A percentile compares a stretch with the other conserved stretches of the same genome.
These are phyloP conservation scores for Sphaerulina musiva DNA, from an alignment of 2,329 filamentous ascomycete species.

Conservation along the genomic window DNA sequence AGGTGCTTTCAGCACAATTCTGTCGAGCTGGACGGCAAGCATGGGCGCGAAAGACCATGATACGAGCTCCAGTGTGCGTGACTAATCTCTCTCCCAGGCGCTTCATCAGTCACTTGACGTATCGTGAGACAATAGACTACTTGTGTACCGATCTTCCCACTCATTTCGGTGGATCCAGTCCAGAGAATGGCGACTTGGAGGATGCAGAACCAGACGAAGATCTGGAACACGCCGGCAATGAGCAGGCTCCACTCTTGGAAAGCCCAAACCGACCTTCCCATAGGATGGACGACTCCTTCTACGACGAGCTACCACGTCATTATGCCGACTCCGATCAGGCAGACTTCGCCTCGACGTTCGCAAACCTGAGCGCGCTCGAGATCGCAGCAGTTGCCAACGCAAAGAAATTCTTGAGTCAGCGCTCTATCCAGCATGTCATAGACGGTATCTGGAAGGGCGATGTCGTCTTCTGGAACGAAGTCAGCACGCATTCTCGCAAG, in stretches of 20 bases:
- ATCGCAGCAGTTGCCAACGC: constrained; percentile 75
- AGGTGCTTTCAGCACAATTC: no score
- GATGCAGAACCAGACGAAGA: constrained; percentile 7
- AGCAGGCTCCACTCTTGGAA: constrained; percentile 22
- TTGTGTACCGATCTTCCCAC: constrained; percentile 61
- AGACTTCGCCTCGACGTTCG: constrained; percentile 58
- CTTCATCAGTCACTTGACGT: constrained; percentile 63
- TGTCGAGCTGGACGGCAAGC: no score
- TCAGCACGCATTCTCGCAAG: constrained; percentile 68
- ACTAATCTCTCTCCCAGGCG: constrained; percentile 39
- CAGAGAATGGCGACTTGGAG: constrained; percentile 18
- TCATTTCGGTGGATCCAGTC: constrained; percentile 1
- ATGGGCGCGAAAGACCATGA: background rate
- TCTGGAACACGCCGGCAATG: constrained; percentile 15
- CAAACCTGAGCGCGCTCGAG: constrained; percentile 76
- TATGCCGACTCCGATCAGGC: constrained; percentile 13
- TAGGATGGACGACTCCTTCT: constrained; percentile 22
- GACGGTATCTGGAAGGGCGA: constrained; percentile 80
- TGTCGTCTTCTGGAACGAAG: constrained; percentile 76
- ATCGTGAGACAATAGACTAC: constrained; percentile 66
- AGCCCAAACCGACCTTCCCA: constrained; percentile 1
- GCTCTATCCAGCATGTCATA: constrained; percentile 73
- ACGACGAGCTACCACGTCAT: constrained; percentile 21
- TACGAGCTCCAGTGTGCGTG: background rate
- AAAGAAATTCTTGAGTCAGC: constrained; percentile 77